phyloP scores from a whole-genome alignment of 2,329 filamentous ascomycete species.

The Talaromyces funiculosus region DNA sequence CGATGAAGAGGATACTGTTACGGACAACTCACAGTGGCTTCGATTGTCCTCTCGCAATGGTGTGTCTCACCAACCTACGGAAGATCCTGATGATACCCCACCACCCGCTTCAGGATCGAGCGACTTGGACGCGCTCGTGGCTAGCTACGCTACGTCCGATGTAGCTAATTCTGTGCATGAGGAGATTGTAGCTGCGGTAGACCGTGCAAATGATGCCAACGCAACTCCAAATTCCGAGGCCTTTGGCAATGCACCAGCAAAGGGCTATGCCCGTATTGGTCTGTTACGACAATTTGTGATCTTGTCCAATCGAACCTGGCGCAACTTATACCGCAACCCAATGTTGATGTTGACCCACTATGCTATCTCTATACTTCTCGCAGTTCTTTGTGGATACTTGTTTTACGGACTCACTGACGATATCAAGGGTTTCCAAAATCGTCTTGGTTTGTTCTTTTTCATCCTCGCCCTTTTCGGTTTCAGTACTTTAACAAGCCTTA shows the following conservation, averaged over 20 bases:
- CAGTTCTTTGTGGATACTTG: constrained; percentile 87
- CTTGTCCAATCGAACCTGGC: constrained; percentile 86
- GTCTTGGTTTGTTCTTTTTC: constrained; percentile 96
- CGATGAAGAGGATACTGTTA: constrained; percentile 55
- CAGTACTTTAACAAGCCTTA: constrained; percentile 88
- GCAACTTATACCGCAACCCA: constrained; percentile 93
- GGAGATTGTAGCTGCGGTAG: constrained; percentile 68
- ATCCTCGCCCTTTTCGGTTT: constrained; percentile 93
- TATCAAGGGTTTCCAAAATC: constrained; percentile 95
- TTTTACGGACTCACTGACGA: constrained; percentile 97
- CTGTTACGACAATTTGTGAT: constrained; percentile 80
- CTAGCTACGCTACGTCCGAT: constrained; percentile 69
- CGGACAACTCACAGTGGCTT: constrained; percentile 55
- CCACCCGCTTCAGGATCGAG: constrained; percentile 59
- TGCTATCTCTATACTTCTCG: constrained; percentile 89
- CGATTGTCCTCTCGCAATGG: constrained; percentile 53
- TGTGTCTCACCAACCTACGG: constrained; percentile 57
- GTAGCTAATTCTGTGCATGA: constrained; percentile 68
- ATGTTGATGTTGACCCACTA: constrained; percentile 99
- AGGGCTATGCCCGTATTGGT: constrained; percentile 76
- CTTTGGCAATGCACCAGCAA: constrained; percentile 43
- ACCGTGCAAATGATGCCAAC: constrained; percentile 62
- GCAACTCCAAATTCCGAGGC: constrained; percentile 56
- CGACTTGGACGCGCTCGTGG: constrained; percentile 75
- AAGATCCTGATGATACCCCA: constrained; percentile 61